Percentiles rank a stretch among this genome's conserved stretches.
These are phyloP conservation scores for Kwoniella pini DNA, from an alignment of 768 basidiomycete species.

Conservation along the genomic window DNA sequence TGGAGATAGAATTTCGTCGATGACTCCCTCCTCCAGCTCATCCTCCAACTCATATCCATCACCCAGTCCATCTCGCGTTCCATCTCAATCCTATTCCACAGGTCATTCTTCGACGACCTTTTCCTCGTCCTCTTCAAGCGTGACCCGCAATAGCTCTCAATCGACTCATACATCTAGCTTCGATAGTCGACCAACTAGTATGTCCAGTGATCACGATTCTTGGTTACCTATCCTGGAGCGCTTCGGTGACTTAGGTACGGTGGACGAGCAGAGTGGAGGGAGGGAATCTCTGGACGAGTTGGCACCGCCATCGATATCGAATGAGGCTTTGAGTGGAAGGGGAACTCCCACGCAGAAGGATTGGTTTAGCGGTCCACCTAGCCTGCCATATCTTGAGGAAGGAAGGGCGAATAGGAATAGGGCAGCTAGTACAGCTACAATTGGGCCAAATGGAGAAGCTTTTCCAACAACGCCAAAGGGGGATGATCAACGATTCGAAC, in stretches of 20 bases:
- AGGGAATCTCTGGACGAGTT: neutral
- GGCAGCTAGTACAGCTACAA: slow-evolving; percentile 18
- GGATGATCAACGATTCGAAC: slow-evolving; percentile 7
- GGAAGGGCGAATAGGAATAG: slow-evolving; percentile 10
- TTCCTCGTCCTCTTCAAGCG: slow-evolving; percentile 1
- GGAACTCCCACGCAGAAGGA: slow-evolving; percentile 30
- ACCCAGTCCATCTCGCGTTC: slow-evolving; percentile 5
- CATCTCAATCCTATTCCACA: slow-evolving; percentile 8
- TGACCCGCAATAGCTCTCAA: slow-evolving; percentile 9
- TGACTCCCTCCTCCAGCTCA: neutral
- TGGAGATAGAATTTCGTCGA: neutral
- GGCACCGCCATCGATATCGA: neutral
- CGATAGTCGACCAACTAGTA: slow-evolving; percentile 8
- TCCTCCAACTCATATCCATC: slow-evolving; percentile 1
- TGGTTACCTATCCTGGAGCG: slow-evolving; percentile 19
- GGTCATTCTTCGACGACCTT: neutral
- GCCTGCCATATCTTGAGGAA: slow-evolving; percentile 9
- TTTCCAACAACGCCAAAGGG: slow-evolving; percentile 5
- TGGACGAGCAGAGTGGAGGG: neutral
- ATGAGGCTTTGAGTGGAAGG: slow-evolving; percentile 17
- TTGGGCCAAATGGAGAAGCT: slow-evolving; percentile 11
- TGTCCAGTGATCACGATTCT: slow-evolving; percentile 13
- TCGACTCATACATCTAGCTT: slow-evolving; percentile 10
- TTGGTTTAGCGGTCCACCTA: slow-evolving; percentile 21
- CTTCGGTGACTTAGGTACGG: slow-evolving; percentile 16